phyloP scores from a whole-genome alignment of 1,139 yeast species.

The Blastobotrys serpentis region DNA sequence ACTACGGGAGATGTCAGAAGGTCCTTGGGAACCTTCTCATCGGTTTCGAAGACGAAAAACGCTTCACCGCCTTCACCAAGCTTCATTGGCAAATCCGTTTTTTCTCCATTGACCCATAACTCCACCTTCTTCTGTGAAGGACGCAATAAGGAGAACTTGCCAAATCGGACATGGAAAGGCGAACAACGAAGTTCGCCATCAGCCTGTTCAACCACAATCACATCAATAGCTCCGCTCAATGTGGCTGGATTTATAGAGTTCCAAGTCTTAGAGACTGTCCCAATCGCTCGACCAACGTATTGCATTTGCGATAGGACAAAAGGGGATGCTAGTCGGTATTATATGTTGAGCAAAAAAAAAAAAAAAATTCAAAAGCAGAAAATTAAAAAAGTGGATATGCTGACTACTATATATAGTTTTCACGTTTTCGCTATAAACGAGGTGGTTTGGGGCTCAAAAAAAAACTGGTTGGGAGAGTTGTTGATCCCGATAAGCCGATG shows the following conservation, averaged over 20 bases:
- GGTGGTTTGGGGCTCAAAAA: too few relatives aligned
- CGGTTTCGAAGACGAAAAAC: slow-evolving; percentile 90
- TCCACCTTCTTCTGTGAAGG: slow-evolving; percentile 97
- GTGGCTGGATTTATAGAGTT: slow-evolving; percentile 96
- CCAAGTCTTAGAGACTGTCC: slow-evolving; percentile 95
- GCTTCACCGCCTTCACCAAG: slow-evolving; percentile 98
- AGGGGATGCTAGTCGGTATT: too few relatives aligned
- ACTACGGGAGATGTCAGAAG: slow-evolving; percentile 89
- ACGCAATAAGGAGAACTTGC: slow-evolving; percentile 84
- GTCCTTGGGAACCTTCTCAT: slow-evolving; percentile 67
- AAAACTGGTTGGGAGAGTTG: slow-evolving; percentile 1
- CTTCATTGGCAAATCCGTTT: slow-evolving; percentile 89
- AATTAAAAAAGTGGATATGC: too few relatives aligned
- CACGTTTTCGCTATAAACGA: too few relatives aligned
- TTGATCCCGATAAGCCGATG: background rate
- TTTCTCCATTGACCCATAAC: slow-evolving; percentile 76
- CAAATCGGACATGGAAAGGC: slow-evolving; percentile 96
- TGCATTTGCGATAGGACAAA: too few relatives aligned
- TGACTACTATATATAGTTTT: too few relatives aligned
- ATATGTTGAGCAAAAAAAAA: background rate
- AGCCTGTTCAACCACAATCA: slow-evolving; percentile 91
- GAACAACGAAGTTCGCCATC: slow-evolving; percentile 82
- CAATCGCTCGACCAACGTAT: slow-evolving; percentile 94
- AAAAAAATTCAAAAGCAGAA: too few relatives aligned
- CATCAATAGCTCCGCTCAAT: slow-evolving; percentile 94